Base-by-base conservation (phyloP, 1,284 basidiomycete species). In the Earliella scabrosa region DNA sequence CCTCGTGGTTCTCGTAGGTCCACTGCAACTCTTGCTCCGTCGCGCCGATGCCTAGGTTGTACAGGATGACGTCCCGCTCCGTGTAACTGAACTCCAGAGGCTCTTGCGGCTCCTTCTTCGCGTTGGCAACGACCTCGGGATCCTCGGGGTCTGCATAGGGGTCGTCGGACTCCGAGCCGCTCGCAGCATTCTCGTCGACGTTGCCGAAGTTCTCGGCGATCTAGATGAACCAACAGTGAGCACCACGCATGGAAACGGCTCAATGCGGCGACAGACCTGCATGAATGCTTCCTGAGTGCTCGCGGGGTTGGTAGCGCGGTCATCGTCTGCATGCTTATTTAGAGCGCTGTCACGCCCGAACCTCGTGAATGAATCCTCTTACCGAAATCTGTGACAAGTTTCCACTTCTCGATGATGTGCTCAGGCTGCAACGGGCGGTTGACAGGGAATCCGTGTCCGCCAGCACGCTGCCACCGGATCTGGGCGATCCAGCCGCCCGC, bases 31-130 rank as follows among this genome's bases (percentile, higher is more conserved):
- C 95, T 69, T 91, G 86, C 72, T 91, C 95, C 5, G 89, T 96
- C 18, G 96, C 97, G n/a, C 97, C 97, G 45, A 99, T 77, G 50
- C 97, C 95, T 31, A 99, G 80, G 75, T 98, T 98, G 80, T 99
- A 99, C 18, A 99, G 80, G 63, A 98, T 92, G 38, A 98, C 85
- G 69, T 99, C 97, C 34, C 92, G 85, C 76, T 97, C 95, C 10
- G 86, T 86, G 76, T 92, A 99, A 26, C 73, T 78, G 75, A 83
- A 95, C 41, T 87, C 83, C 40, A 80, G 74, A 8, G 85, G 77
- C 14, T 86, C 82, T 2, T 74, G 64, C 2, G 77, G 69, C 26
- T 77, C 75, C 69, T 83, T 83, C 82, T 98, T 98, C 40, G 93
- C 95, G 49, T 92, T 83, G 24, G 80, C 85, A 54, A 99, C 93